Evolutionary conservation across 2,329 filamentous ascomycete genomes (phyloP).

Genomic region (Drechslera avenae): DNA sequence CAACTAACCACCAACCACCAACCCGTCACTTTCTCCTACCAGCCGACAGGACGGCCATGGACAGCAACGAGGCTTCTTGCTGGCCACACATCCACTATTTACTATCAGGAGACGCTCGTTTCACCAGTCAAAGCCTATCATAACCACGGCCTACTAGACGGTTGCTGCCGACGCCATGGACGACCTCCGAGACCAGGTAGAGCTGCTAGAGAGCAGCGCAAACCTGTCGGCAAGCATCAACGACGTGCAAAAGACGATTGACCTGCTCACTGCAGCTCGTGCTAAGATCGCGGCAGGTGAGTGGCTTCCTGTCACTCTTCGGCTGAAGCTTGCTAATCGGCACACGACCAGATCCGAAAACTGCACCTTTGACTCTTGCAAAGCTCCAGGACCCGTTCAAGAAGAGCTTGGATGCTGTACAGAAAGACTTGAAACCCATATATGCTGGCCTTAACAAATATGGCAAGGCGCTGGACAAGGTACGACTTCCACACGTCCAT

Average conservation of each 20-base stretch:
- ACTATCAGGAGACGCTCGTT: neutral
- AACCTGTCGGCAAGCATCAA: conserved; percentile 73
- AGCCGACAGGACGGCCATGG: conserved; percentile 32
- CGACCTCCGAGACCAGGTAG: conserved; percentile 73
- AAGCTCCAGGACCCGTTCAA: conserved; percentile 88
- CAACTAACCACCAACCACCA: no score
- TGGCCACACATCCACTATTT: conserved; percentile 22
- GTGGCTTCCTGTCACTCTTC: neutral
- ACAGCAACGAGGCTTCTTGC: conserved; percentile 22
- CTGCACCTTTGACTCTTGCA: conserved; percentile 74
- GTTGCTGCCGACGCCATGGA: conserved; percentile 56
- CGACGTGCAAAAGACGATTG: conserved; percentile 83
- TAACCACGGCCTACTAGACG: conserved; percentile 6
- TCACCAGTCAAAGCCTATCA: conserved; percentile 2
- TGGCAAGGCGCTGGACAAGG: conserved; percentile 82
- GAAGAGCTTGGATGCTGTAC: conserved; percentile 77
- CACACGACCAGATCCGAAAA: conserved; percentile 64
- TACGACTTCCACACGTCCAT: conserved; percentile 43
- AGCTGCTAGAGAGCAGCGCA: conserved; percentile 70
- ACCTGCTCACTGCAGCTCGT: conserved; percentile 73
- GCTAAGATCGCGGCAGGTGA: conserved; percentile 71
- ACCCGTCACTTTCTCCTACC: neutral
- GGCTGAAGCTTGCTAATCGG: conserved; percentile 19
- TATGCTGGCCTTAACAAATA: conserved; percentile 83
- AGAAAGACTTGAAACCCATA: conserved; percentile 79